Conservation (phyloP, 2,329 filamentous ascomycete species). For the Fusarium secorum region DNA sequence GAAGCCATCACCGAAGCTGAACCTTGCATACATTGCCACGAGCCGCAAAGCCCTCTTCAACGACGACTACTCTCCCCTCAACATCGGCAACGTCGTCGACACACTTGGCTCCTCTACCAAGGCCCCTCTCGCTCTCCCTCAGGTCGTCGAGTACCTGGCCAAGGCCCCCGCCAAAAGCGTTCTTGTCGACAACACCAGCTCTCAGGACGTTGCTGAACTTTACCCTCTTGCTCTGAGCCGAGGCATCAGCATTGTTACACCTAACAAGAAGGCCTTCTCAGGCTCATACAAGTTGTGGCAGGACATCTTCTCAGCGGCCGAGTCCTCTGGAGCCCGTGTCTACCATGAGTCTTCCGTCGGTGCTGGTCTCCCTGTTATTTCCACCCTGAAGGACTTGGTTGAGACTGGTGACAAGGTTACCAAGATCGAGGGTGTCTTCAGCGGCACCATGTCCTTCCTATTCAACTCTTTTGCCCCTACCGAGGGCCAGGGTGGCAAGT, state of each 20-base stretch:
- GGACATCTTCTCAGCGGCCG: conserved; percentile 80
- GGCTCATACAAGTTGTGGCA: conserved; percentile 83
- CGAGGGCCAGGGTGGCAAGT: conserved; percentile 76
- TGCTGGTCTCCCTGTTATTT: conserved; percentile 91
- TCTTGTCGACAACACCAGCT: conserved; percentile 95
- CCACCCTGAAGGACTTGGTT: conserved; percentile 91
- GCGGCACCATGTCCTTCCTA: conserved; percentile 95
- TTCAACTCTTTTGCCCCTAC: conserved; percentile 97
- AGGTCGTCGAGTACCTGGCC: conserved; percentile 80
- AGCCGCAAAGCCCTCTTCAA: conserved; percentile 84
- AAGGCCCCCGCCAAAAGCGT: conserved; percentile 80
- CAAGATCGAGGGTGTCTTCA: conserved; percentile 96
- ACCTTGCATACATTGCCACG: conserved; percentile 84
- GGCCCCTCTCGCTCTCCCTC: conserved; percentile 70
- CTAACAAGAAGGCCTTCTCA: conserved; percentile 98
- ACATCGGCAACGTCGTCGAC: conserved; percentile 66
- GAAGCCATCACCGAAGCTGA: conserved; percentile 73
- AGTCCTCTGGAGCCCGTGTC: conserved; percentile 76
- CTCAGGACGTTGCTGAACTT: conserved; percentile 79
- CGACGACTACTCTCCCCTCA: conserved; percentile 73
- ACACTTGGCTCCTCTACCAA: conserved; percentile 70
- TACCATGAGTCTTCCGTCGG: conserved; percentile 97
- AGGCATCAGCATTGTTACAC: conserved; percentile 91
- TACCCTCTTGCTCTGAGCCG: conserved; percentile 84
- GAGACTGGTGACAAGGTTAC: conserved; percentile 91